These are phyloP conservation scores for Daldinia eschscholtzii DNA, from an alignment of 2,329 filamentous ascomycete species.

Conservation along the genomic window DNA sequence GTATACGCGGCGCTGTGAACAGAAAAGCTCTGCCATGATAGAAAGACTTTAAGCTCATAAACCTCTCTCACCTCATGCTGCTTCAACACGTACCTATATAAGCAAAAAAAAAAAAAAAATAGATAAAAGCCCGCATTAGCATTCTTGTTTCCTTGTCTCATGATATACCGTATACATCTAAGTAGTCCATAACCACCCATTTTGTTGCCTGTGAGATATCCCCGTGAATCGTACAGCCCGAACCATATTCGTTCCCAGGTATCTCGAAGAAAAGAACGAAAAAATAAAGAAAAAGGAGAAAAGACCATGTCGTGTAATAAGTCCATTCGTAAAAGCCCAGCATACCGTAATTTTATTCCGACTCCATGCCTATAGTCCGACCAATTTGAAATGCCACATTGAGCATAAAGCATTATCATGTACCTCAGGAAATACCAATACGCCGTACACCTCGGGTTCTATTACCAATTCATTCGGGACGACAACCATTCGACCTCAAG, in stretches of 20 bases:
- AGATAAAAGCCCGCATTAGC: constrained; percentile 26
- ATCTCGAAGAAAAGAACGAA: constrained; percentile 37
- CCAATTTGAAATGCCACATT: constrained; percentile 23
- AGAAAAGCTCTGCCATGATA: neutral
- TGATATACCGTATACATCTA: constrained; percentile 40
- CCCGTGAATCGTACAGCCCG: constrained; percentile 27
- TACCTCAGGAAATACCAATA: constrained; percentile 34
- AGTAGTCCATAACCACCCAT: constrained; percentile 30
- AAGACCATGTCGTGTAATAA: constrained; percentile 19
- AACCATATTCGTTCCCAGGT: constrained; percentile 36
- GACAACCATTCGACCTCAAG: constrained; percentile 11
- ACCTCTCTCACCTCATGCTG: constrained; percentile 1
- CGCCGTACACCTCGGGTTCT: constrained; percentile 37
- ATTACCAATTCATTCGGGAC: constrained; percentile 30
- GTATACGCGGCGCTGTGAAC: neutral
- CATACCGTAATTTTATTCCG: constrained; percentile 37
- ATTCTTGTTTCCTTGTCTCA: constrained; percentile 38
- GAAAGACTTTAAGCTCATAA: neutral
- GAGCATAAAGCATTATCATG: constrained; percentile 27
- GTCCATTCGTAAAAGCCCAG: constrained; percentile 24
- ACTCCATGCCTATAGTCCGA: constrained; percentile 33
- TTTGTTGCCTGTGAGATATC: constrained; percentile 43
- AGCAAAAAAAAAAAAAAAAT: constrained; percentile 18
- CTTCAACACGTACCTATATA: neutral
- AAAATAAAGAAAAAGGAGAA: constrained; percentile 15